Conservation (phyloP, 176 grass and related monocot species). For the Olyra latifolia region DNA sequence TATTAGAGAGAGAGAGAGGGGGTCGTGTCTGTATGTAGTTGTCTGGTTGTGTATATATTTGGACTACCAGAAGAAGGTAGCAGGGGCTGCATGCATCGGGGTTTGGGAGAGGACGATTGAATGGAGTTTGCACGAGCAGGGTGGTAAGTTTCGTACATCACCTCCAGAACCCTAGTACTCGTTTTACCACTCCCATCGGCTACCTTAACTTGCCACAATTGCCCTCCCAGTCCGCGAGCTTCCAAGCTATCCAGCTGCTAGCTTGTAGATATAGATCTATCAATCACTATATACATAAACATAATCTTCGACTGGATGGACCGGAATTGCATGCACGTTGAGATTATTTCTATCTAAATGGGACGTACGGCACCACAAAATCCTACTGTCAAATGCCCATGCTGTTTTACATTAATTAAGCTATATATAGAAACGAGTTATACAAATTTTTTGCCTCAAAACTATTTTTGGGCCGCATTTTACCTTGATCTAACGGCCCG, state of each 20-base stretch:
- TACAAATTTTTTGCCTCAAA: too few relatives aligned
- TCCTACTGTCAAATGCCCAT: too few relatives aligned
- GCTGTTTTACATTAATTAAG: too few relatives aligned
- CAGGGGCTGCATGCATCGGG: constrained; percentile 28
- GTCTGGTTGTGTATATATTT: constrained; percentile 43
- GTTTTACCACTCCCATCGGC: constrained; percentile 11
- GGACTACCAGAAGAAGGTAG: constrained; percentile 49
- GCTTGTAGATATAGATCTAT: neutral
- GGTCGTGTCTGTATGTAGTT: constrained; percentile 3
- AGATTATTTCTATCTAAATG: too few relatives aligned
- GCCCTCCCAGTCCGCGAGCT: neutral
- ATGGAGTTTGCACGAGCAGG: constrained; percentile 39
- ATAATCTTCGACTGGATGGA: too few relatives aligned
- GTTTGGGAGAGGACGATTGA: constrained; percentile 31
- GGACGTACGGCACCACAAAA: too few relatives aligned
- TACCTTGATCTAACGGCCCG: too few relatives aligned
- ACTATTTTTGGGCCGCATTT: too few relatives aligned
- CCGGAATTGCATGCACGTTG: too few relatives aligned
- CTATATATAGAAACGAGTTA: too few relatives aligned
- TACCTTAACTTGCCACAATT: constrained; percentile 39
- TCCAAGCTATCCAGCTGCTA: neutral
- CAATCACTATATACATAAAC: neutral
- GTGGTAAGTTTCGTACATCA: constrained; percentile 31
- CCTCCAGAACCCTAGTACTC: constrained; percentile 1
- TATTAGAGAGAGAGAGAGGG: too few relatives aligned